Evolutionary conservation across 139 green algal species (phyloP), one percentile per base, ranked within the genome.

Genomic region (Microglena sp.): DNA sequence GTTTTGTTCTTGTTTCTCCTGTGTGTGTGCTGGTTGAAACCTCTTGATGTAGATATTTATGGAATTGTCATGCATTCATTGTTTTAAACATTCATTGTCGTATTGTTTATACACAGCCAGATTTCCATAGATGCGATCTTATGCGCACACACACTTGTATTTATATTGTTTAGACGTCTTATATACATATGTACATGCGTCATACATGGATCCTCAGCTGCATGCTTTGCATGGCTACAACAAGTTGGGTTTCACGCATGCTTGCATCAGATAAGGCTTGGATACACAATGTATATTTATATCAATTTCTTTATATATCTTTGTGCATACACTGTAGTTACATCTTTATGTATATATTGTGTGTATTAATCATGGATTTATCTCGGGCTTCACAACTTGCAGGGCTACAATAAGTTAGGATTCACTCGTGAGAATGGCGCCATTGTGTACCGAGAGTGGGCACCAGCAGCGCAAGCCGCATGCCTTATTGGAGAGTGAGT

Each of bases 391-490:
- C n/a, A n/a, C n/a, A n/a, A n/a, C n/a, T 30, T 61, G 6, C 55
- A 80, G 60, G 91, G 91, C 21, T 89, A 92, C 78, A 57, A 93
- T 66, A 71, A 74, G 5, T 79, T 92, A 53, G 91, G 91, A 0
- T 85, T 97, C 69, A 84, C 54, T 0, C 62, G 79, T 0, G 73
- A 82, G 36, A 68, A 71, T 32, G 75, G 72, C 32, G 54, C 55
- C 26, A 88, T 78, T 5, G 72, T 88, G 31, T 96, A 92, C 69
- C 77, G 87, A 0, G 93, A 98, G 75, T 98, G 93, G 92, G 78
- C 77, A 2, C 93, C 93, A 0, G 87, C 74, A 0, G 93, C 90
- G 0, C 50, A 72, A n/a, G 78, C 78, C 24, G 75, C 71, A 8
- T 76, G 57, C 36, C 79, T 94, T 8, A 84, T 93, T 27, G 92